Evolutionary conservation across 2,329 filamentous ascomycete species (phyloP).

Genomic region (Tothia fuscella): DNA sequence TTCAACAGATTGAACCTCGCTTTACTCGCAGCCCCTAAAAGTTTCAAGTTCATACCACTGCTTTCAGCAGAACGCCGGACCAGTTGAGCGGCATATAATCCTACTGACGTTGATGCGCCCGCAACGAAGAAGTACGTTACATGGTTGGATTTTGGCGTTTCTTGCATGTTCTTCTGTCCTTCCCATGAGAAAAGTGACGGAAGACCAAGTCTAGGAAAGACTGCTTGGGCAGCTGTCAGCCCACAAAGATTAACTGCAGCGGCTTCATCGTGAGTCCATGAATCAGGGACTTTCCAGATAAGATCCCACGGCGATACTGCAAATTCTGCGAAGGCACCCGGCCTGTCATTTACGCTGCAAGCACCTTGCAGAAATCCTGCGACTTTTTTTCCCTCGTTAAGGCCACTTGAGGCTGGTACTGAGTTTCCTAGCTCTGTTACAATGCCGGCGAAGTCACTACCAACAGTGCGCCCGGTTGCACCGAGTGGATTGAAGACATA

Average conservation of each 20-base stretch:
- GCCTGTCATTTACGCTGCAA: conserved; percentile 29
- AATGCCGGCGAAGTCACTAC: conserved; percentile 31
- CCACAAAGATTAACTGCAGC: conserved; percentile 30
- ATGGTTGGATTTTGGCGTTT: conserved; percentile 11
- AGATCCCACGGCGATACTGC: conserved; percentile 25
- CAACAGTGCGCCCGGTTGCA: conserved; percentile 22
- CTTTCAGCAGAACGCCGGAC: conserved; percentile 15
- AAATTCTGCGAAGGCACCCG: conserved; percentile 36
- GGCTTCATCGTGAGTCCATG: conserved; percentile 26
- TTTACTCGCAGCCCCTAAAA: conserved; percentile 20
- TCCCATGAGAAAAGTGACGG: conserved; percentile 23
- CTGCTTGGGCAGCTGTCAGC: conserved; percentile 32
- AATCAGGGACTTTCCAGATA: conserved; percentile 25
- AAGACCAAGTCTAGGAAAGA: conserved; percentile 28
- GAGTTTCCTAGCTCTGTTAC: conserved; percentile 17
- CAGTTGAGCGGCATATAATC: conserved; percentile 23
- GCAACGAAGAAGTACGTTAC: conserved; percentile 24
- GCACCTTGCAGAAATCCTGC: conserved; percentile 34
- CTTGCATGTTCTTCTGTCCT: conserved; percentile 1
- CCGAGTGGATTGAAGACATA: conserved; percentile 26
- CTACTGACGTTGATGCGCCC: conserved; percentile 24
- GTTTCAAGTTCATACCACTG: conserved; percentile 14
- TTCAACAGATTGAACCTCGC: conserved; percentile 19
- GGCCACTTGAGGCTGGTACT: too few relatives aligned
- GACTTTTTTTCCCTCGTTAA: conserved; percentile 22